Base-by-base conservation (phyloP, 2,329 filamentous ascomycete genomes). In the Colletotrichum graminicola region DNA sequence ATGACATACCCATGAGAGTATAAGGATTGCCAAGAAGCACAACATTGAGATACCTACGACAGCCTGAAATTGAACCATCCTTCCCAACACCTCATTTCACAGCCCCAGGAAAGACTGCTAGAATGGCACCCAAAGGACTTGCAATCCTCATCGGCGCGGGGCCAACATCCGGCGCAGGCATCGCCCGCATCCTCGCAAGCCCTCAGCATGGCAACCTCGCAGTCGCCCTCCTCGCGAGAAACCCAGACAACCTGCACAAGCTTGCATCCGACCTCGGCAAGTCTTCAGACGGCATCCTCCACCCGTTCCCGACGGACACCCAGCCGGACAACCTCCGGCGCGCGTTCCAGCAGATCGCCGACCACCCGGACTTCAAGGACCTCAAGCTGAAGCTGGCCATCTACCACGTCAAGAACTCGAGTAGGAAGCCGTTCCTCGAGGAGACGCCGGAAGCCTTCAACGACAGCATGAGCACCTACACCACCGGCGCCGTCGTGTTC, bases 401-500 rank as follows among this genome's bases (percentile, higher is more conserved):
- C 34, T 90, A 86, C 77, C 87, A 85, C 73, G 83, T 90, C 75
- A 90, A 89, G 76, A 84, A 88, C 73, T 81, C 81, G 0, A 82
- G 81, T 74, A 87, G 85, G 77, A 88, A 86, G 73, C 85, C 87
- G 0, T 89, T 89, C 77, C 79, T 89, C 57, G 80, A 86, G 52
- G 86, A 88, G 75, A 88, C 86, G 0, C 81, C 85, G 34, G 84
- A 87, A 32, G 80, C 82, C 3, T 87, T 86, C 74, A 83, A 79
- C 54, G 77, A 83, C 2, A 85, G 82, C 61, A 73, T 90, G 69
- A 82, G 85, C 63, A 81, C 80, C 0, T 90, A 88, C 77, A 86
- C 86, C 1, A 87, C 86, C 3, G 87, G 87, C 0, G 87, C 87
- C 1, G 86, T 90, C 74, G 81, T 84, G 0, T 90, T 90, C 74